These are phyloP conservation scores for Aspergillus melleus DNA, from an alignment of 2,329 filamentous ascomycete genomes.

Conservation along the genomic window DNA sequence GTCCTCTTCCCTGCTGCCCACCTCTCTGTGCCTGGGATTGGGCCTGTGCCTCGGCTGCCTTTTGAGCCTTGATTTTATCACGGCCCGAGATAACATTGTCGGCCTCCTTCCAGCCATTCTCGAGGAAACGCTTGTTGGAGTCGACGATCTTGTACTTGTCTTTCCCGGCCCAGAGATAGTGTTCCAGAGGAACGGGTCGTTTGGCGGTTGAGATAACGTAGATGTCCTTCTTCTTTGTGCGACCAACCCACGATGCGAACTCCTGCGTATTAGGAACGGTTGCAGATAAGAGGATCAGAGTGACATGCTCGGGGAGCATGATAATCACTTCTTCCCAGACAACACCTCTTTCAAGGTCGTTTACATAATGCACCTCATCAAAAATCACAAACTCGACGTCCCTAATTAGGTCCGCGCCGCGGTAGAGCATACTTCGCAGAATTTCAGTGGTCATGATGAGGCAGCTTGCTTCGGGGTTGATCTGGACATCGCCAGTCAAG, in stretches of 20 bases:
- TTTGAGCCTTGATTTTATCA: constrained; percentile 69
- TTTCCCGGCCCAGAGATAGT: constrained; percentile 95
- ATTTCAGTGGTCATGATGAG: constrained; percentile 99
- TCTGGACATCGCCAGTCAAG: constrained; percentile 95
- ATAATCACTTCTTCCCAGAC: constrained; percentile 99
- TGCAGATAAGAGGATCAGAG: constrained; percentile 89
- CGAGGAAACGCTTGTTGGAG: constrained; percentile 84
- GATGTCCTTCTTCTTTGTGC: constrained; percentile 98
- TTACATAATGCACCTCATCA: constrained; percentile 98
- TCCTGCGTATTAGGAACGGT: constrained; percentile 97
- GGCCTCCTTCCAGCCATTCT: constrained; percentile 92
- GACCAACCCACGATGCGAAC: constrained; percentile 96
- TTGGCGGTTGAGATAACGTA: constrained; percentile 98
- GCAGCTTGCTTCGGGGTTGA: constrained; percentile 95
- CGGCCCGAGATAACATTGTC: constrained; percentile 78
- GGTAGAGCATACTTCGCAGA: constrained; percentile 94
- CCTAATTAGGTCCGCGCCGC: constrained; percentile 90
- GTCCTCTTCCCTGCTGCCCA: constrained; percentile 54
- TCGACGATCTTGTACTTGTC: constrained; percentile 93
- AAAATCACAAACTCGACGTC: constrained; percentile 99
- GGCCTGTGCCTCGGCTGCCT: constrained; percentile 52
- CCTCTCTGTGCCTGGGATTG: constrained; percentile 55
- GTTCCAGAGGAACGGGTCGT: constrained; percentile 88
- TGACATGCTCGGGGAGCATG: constrained; percentile 97
- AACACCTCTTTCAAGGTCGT: constrained; percentile 90